Conservation (phyloP, 208 protist species). For the Kentomonas sorsogonicus region DNA sequence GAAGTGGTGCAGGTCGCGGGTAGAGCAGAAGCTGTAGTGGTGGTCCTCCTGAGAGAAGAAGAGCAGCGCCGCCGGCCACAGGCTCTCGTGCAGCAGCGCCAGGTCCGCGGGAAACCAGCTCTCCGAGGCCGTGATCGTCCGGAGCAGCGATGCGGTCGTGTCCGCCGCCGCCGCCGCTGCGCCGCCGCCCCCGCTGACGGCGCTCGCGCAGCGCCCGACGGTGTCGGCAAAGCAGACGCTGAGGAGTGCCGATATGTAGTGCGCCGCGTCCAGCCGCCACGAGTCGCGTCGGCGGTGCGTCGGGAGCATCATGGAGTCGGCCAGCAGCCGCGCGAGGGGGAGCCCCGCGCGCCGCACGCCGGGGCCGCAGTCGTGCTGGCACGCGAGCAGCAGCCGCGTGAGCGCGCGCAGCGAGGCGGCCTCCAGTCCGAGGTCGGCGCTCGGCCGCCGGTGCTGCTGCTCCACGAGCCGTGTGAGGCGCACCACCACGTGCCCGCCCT, state of each 20-base stretch:
- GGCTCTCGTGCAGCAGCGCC: conserved; percentile 48
- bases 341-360: conserved; percentile 18
- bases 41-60: conserved; percentile 46
- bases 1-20: conserved; percentile 59
- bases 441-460: conserved; percentile 36
- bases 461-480: conserved; percentile 21
- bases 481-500: conserved; percentile 8
- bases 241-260: conserved; percentile 41
- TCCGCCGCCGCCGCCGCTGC: neutral
- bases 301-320: conserved; percentile 42
- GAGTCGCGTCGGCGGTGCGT: conserved; percentile 43
- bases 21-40: conserved; percentile 59
- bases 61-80: conserved; percentile 37
- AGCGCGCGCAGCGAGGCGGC: conserved; percentile 41
- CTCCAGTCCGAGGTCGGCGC: conserved; percentile 41
- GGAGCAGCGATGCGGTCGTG: too few species aligned
- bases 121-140: neutral
- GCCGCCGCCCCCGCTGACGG: conserved; percentile 15
- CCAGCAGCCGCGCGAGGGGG: conserved; percentile 44
- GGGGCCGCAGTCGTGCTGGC: conserved; percentile 44
- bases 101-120: too few species aligned
- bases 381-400: conserved; percentile 25
- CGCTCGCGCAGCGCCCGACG: conserved; percentile 32
- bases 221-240: conserved; percentile 29
- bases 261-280: conserved; percentile 62